These are phyloP conservation scores for Coemansia sp. DNA, from an alignment of 192 early-diverging fungal species.

Conservation along the genomic window DNA sequence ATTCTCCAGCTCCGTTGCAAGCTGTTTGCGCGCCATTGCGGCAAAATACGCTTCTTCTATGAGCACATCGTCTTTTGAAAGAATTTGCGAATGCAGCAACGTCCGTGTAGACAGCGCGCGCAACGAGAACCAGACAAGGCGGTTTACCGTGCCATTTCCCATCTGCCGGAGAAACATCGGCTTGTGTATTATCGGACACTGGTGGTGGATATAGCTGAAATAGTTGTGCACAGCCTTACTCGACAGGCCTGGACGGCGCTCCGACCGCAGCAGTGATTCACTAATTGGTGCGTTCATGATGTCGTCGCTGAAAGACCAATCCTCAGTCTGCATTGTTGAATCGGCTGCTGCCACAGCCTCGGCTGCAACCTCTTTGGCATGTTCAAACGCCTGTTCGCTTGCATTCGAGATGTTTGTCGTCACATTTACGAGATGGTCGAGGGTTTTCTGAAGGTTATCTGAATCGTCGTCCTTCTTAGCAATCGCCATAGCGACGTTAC, in stretches of 20 bases:
- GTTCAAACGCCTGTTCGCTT: slow-evolving; percentile 21
- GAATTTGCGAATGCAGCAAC: slow-evolving; percentile 24
- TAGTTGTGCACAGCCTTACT: slow-evolving; percentile 42
- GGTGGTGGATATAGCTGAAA: slow-evolving; percentile 53
- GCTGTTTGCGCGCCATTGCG: slow-evolving; percentile 21
- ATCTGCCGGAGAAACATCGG: slow-evolving; percentile 46
- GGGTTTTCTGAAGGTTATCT: slow-evolving; percentile 28
- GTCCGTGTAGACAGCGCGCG: slow-evolving; percentile 45
- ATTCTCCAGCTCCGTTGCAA: slow-evolving; percentile 27
- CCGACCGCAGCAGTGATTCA: slow-evolving; percentile 31
- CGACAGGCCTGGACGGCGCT: slow-evolving; percentile 34
- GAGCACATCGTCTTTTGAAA: slow-evolving; percentile 32
- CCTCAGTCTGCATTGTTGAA: background rate
- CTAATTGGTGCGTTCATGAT: slow-evolving; percentile 16
- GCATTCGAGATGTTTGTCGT: slow-evolving; percentile 29
- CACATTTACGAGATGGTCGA: slow-evolving; percentile 41
- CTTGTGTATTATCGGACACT: slow-evolving; percentile 53
- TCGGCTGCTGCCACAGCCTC: slow-evolving; percentile 13
- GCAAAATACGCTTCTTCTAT: slow-evolving; percentile 48
- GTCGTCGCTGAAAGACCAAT: background rate
- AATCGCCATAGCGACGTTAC: slow-evolving; percentile 45
- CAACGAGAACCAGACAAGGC: slow-evolving; percentile 50
- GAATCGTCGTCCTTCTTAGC: slow-evolving; percentile 23
- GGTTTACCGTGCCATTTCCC: slow-evolving; percentile 43
- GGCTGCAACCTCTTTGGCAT: slow-evolving; percentile 25